Evolutionary conservation across 805 yeast genomes (phyloP), one percentile per base, ranked within the genome.

Genomic region (Starmera pachycereana): DNA sequence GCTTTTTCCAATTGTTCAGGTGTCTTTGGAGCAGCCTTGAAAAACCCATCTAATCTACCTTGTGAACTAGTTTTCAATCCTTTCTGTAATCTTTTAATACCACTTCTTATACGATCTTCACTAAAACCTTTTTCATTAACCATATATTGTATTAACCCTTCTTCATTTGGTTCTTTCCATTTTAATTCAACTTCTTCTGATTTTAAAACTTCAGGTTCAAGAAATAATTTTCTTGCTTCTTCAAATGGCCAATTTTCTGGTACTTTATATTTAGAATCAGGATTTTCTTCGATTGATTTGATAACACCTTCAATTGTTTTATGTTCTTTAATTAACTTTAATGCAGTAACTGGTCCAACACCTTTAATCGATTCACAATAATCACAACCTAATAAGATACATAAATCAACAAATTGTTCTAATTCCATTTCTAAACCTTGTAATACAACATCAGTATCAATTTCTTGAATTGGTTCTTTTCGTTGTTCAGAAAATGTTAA

Each of bases 231-330:
- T 53, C 97, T 73, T 3, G 96, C 97, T 50, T 82, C 95, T 44
- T 75, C 76, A 54, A 69, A 89, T 2, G 96, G 96, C 97, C 97
- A 92, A 51, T 85, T 78, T 54, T 89, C 97, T 2, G 98, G 97
- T 22, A 92, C 72, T 53, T 79, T 81, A 60, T 79, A 81, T 56
- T 88, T 90, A 18, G 68, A 69, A n/a, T 66, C 68, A 22, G 69
- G 63, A 25, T 57, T 58, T 6, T 53, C 57, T 38, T 76, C 70
- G 30, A 88, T 74, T 43, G 62, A 66, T 49, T 76, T 78, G 33
- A 90, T 74, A 33, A 92, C 78, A 32, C 79, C 80, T 45, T 90
- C 97, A 37, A 92, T 68, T 0, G 82, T 69, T 1, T 82, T 79
- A 58, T 86, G 88, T 54, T 90, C 96, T 55, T 79, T 81, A 45